phyloP scores from a whole-genome alignment of 2,329 filamentous ascomycete genomes.

The Hysterium pulicare region DNA sequence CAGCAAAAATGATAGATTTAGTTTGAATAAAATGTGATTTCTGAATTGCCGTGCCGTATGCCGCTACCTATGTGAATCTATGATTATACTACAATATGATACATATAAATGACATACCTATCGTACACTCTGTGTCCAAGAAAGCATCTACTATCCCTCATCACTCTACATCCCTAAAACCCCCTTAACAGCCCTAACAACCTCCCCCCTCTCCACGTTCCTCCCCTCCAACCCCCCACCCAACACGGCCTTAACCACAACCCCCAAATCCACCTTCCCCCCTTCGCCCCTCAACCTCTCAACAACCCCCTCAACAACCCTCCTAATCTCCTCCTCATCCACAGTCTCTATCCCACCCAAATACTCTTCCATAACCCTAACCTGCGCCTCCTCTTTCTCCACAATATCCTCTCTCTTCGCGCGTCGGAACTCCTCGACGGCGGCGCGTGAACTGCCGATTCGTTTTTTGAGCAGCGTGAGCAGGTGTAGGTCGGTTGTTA shows the following conservation, averaged over 20 bases:
- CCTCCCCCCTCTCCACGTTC: constrained; percentile 59
- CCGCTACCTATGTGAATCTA: too few relatives aligned
- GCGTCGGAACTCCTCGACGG: constrained; percentile 60
- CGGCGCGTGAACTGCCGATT: constrained; percentile 55
- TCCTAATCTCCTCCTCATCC: constrained; percentile 56
- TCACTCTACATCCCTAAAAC: constrained; percentile 1
- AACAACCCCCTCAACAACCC: constrained; percentile 52
- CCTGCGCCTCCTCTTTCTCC: constrained; percentile 66
- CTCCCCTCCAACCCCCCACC: constrained; percentile 57
- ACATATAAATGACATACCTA: too few relatives aligned
- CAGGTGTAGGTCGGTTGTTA: constrained; percentile 67
- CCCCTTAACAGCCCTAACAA: constrained; percentile 62
- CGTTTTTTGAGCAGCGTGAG: constrained; percentile 65
- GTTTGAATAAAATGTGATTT: too few relatives aligned
- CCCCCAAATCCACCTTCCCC: constrained; percentile 53
- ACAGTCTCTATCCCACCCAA: constrained; percentile 57
- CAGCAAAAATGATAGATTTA: too few relatives aligned
- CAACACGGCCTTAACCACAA: constrained; percentile 59
- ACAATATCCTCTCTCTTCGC: constrained; percentile 67
- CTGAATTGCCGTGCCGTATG: too few relatives aligned
- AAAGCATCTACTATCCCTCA: too few relatives aligned
- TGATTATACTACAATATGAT: too few relatives aligned
- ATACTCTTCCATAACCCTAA: constrained; percentile 64
- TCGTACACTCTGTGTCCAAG: too few relatives aligned
- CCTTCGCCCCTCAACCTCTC: constrained; percentile 50